Evolutionary conservation across 78 protist genomes (phyloP), one percentile per base, ranked within the genome.

Genomic region (Trichosphaerium sp.): DNA sequence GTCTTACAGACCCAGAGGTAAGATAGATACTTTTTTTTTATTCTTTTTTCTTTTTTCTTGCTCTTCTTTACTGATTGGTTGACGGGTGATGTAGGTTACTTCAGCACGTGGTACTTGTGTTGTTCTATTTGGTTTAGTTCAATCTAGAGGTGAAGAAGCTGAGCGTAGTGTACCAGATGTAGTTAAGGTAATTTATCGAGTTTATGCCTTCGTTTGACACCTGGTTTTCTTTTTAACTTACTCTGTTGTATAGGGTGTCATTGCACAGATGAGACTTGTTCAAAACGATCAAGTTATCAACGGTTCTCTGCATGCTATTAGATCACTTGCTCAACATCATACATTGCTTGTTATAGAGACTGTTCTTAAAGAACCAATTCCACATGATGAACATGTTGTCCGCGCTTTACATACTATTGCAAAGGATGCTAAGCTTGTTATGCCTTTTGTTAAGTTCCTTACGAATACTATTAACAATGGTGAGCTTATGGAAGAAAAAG

Each of bases 101-200:
- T 34, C 66, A 29, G 74, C 82, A 39, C 47, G 54, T 58, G 87
- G 87, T 47, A 26, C 87, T 29, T 81, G 87, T 40, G 77, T 81
- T 32, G 73, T 81, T 25, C 51, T 81, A 18, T 74, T 69, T 44
- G 87, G 87, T 40, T 7, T 81, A n/a, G 58, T 81, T 15, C 63
- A 65, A 31, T 41, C n/a, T 21, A 31, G 87, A 14, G 84, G 84
- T 57, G 18, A 18, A 47, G 18, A 18, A 12, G 65, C 15, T 4
- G 15, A 26, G 4, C 10, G n/a, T n/a, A n/a, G n/a, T 10, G 23
- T 7, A 10, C 7, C 4, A 29, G 7, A 15, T 52, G 58, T 4
- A 29, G 58, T 52, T 15, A n/a, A n/a, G n/a, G n/a, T n/a, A n/a
- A n/a, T n/a, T n/a, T n/a, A n/a, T n/a, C n/a, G n/a, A n/a, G 51